These are phyloP conservation scores for Aspergillus alliaceus DNA, from an alignment of 2,329 filamentous ascomycete species.

Conservation along the genomic window DNA sequence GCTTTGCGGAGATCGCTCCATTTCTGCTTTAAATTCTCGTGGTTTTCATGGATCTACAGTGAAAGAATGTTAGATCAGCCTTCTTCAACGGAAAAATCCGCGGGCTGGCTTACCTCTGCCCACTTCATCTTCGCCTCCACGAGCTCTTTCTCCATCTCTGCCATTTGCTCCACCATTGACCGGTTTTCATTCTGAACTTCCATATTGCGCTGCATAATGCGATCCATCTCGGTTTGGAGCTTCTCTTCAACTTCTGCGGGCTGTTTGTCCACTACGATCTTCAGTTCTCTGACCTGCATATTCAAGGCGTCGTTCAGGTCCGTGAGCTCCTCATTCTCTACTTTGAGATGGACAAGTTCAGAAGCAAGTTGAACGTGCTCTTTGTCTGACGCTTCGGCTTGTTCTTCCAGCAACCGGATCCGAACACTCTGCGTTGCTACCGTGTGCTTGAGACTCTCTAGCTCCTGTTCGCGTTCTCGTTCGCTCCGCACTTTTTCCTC, in stretches of 20 bases:
- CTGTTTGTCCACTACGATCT: slow-evolving; percentile 83
- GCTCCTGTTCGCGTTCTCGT: slow-evolving; percentile 77
- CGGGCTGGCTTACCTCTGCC: slow-evolving; percentile 71
- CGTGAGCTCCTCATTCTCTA: slow-evolving; percentile 84
- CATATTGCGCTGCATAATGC: slow-evolving; percentile 86
- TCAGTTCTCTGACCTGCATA: slow-evolving; percentile 80
- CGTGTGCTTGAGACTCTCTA: slow-evolving; percentile 68
- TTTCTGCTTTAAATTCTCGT: slow-evolving; percentile 73
- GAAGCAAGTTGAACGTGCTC: slow-evolving; percentile 91
- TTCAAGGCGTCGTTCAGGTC: slow-evolving; percentile 88
- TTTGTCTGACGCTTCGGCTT: slow-evolving; percentile 80
- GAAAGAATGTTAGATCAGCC: slow-evolving; percentile 14
- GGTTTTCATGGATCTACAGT: slow-evolving; percentile 63
- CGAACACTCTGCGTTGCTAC: slow-evolving; percentile 70
- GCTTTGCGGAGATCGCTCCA: slow-evolving; percentile 70
- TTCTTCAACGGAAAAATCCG: neutral
- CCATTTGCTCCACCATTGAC: slow-evolving; percentile 81
- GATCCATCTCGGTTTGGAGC: slow-evolving; percentile 82
- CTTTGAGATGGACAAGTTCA: slow-evolving; percentile 86
- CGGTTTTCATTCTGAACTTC: slow-evolving; percentile 94
- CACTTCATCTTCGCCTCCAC: slow-evolving; percentile 93
- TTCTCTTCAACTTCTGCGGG: slow-evolving; percentile 81
- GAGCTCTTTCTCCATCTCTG: slow-evolving; percentile 87
- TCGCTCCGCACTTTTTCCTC: slow-evolving; percentile 84
- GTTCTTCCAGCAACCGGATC: slow-evolving; percentile 82